Evolutionary conservation across 179 eudicot species (phyloP), one percentile per base, ranked within the genome.

Genomic region (Amaranthus tricolor): DNA sequence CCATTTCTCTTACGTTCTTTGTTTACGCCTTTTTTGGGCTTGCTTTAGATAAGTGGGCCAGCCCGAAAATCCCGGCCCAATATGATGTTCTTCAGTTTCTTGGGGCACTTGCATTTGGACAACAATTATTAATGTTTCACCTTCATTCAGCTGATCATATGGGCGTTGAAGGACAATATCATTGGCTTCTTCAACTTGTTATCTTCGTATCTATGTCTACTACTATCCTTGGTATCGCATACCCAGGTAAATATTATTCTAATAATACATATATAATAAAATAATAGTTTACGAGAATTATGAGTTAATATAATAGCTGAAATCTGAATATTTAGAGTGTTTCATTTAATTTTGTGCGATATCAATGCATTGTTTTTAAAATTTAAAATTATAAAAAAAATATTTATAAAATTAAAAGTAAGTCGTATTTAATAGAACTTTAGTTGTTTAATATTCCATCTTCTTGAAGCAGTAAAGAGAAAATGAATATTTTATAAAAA

Each of bases 101-200:
- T 0, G 91, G 75, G 0, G 85, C 93, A 3, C 55, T 82, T 11
- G 96, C 91, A 54, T 92, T 90, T 48, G 88, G 76, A 6, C 96
- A 90, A 63, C 86, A 90, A 61, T 78, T 90, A 43, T 84, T 92
- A 16, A 51, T 90, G 15, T 92, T 92, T 80, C 91, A 90, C 84
- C 87, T 92, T 72, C 97, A 92, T 81, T 92, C 97, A 0, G 52
- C 93, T 5, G 96, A 92, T 74, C 97, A 92, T 75, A 86, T 87
- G 93, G 97, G 96, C 1, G 86, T 92, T 2, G 97, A 92, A 68
- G 97, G 97, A 1, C 93, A 88, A 58, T 92, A 92, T 82, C 97
- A 92, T 49, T 77, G 86, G 87, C 90, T 92, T 44, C 96, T 92
- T 9, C 93, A 92, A 79, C 77, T 88, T 5, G 79, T 85, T 7